Base-by-base conservation (phyloP, 2,329 filamentous ascomycete species). In the Fusarium circinatum region DNA sequence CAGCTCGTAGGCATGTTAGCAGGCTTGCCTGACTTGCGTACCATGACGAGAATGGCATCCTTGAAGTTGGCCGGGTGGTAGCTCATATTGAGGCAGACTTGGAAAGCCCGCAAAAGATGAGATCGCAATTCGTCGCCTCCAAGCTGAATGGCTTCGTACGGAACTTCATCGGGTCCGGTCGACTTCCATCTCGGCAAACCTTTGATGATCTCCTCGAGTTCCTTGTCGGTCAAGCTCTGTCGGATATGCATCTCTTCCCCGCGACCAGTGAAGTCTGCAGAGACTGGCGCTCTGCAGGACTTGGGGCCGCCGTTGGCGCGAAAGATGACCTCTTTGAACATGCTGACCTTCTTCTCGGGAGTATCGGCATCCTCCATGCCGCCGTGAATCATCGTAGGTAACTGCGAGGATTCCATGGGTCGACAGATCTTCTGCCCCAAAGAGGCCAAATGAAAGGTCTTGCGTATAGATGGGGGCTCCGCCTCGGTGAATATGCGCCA, bases 301-400 rank as follows among this genome's bases (percentile, higher is more conserved):
- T 47, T 47, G 20, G 44, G 44, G 18, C 44, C 24, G 5, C 10
- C 1, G 24, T 22, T 47, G 44, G 44, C 44, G 24, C 44, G 44
- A 1, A 47, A 47, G 44, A 47, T 47, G 44, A 28, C 24, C 18
- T 28, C 1, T 18, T 47, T 47, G 24, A 47, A 47, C 24, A 47
- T 14, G 8, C 10, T 4, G 18, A 47, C 6, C 24, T 28, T 47
- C 12, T 6, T 5, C 1, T 6, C 0, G 5, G 26, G 3, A 10
- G 44, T 47, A 5, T 28, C 4, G 44, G 24, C 44, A 6, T 28
- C 1, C 26, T 14, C 4, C 44, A 20, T 9, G 15, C 15, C 10
- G 41, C 8, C 1, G 0, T 47, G 7, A 3, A 14, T 47, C 44
- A 47, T 47, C 24, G 44, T 14, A 22, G 44, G 44, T 10, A 47